These are phyloP conservation scores for Eutrema heterophyllum DNA, from an alignment of 345 rosid genomes.

Conservation along the genomic window DNA sequence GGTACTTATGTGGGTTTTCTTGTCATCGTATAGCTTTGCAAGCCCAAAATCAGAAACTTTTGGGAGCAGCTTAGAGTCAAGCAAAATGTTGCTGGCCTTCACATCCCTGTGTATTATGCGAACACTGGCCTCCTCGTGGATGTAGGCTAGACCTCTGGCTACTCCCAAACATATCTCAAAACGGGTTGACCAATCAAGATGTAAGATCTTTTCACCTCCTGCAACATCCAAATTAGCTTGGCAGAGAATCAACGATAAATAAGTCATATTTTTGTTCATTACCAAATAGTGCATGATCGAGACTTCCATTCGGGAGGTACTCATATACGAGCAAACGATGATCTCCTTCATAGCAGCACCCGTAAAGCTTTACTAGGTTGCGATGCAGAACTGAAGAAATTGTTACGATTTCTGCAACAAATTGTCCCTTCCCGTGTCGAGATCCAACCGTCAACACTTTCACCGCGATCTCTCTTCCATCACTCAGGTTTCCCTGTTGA, in stretches of 20 bases:
- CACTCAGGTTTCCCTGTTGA: no score
- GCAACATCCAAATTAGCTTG: slow-evolving; percentile 6
- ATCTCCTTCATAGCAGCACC: no score
- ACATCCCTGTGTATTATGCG: slow-evolving; percentile 57
- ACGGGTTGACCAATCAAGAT: slow-evolving; percentile 41
- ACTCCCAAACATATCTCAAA: slow-evolving; percentile 40
- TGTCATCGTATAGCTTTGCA: slow-evolving; percentile 38
- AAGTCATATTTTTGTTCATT: neutral
- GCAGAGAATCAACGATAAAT: neutral
- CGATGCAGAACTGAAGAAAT: no score
- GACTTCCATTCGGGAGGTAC: slow-evolving; percentile 25
- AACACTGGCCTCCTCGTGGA: slow-evolving; percentile 51
- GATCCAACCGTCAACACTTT: no score
- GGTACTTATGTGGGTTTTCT: slow-evolving; percentile 38
- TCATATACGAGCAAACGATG: no score
- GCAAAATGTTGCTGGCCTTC: slow-evolving; percentile 55
- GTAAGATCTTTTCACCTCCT: slow-evolving; percentile 30
- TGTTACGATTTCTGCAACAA: no score
- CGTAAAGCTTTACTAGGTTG: no score
- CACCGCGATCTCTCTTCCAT: no score
- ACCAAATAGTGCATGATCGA: slow-evolving; percentile 24
- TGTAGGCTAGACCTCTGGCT: slow-evolving; percentile 52
- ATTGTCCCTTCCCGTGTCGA: no score
- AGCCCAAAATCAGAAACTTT: slow-evolving; percentile 42
- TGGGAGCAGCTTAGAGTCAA: slow-evolving; percentile 40